Base-by-base conservation (phyloP, 495 filamentous ascomycete genomes). In the Neurospora hispaniola region DNA sequence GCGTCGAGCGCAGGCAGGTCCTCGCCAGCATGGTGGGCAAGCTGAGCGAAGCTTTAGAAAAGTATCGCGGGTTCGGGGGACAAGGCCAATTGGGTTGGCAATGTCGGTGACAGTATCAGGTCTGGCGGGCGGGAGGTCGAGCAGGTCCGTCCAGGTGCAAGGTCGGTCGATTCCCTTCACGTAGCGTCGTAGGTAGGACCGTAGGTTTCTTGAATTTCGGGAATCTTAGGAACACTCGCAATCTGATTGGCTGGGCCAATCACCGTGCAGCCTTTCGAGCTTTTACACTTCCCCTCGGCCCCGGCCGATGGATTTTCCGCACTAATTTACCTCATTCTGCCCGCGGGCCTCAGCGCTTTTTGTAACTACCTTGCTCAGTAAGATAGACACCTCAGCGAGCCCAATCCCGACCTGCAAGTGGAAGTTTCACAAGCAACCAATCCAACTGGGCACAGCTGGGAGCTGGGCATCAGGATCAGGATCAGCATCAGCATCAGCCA, bases 21-120 rank as follows among this genome's bases (percentile, higher is more conserved):
- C 93, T 90, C 84, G 91, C 91, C 89, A 97, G 87, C 94, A 97
- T 97, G 80, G 79, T 89, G 81, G 84, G 83, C 84, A 82, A 81
- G 77, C 75, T 84, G 83, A 79, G 82, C 82, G 79, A 79, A 82
- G 81, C 82, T 82, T 54, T 81, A 76, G 79, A 79, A 77, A 72
- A 72, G 72, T 73, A 76, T 77, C 72, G 78, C 71, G 43, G 76
- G 75, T 80, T 74, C 77, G 76, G 72, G 75, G 75, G 80, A 80
- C 80, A 77, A 77, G 79, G 80, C 73, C 79, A 82, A 81, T 81
- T 79, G 77, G 77, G 54, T 77, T 79, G 80, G 79, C 80, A 80
- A 76, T 76, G 80, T 79, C 79, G 74, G 73, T 80, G 76, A 66
- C 54, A 66, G 54, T 66, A 66, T 66, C 54, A 66, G 54, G 73